Evolutionary conservation across 1,284 basidiomycete genomes (phyloP).

Genomic region (Ceratobasidium papillatum): DNA sequence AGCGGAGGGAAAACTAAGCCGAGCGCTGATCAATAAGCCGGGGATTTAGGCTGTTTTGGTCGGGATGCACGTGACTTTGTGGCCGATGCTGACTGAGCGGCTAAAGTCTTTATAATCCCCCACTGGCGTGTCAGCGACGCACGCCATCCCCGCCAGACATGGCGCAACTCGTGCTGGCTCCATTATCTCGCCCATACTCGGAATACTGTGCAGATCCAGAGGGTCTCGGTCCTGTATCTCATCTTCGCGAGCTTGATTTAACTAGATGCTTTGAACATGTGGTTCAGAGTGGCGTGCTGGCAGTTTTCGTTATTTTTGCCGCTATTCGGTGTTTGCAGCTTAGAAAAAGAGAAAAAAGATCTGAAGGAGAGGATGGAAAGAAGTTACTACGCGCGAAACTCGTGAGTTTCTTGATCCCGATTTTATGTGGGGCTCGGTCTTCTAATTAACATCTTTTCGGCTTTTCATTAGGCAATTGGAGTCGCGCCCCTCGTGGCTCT

Average conservation of each 20-base stretch:
- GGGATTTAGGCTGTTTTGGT: background rate
- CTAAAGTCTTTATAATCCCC: background rate
- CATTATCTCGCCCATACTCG: background rate
- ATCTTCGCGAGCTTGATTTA: conserved; percentile 73
- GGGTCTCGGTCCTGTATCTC: conserved; percentile 73
- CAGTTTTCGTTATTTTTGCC: conserved; percentile 59
- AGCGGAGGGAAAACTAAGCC: no score
- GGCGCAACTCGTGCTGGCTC: conserved; percentile 35
- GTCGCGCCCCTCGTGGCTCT: conserved; percentile 56
- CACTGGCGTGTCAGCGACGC: background rate
- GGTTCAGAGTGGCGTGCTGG: conserved; percentile 64
- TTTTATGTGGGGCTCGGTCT: background rate
- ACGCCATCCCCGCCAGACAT: conserved; percentile 37
- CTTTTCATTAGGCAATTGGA: conserved; percentile 53
- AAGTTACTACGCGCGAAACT: conserved; percentile 66
- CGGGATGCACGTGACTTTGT: background rate
- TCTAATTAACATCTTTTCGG: conserved; percentile 14
- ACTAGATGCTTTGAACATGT: conserved; percentile 87
- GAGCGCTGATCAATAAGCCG: background rate
- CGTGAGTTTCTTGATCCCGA: conserved; percentile 57
- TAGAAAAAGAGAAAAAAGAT: conserved; percentile 46
- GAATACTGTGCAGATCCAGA: conserved; percentile 51
- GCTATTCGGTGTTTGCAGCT: conserved; percentile 54
- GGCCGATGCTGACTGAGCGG: background rate
- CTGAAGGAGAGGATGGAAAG: conserved; percentile 54